Base-by-base conservation (phyloP, 768 basidiomycete species). In the Russula foetens region DNA sequence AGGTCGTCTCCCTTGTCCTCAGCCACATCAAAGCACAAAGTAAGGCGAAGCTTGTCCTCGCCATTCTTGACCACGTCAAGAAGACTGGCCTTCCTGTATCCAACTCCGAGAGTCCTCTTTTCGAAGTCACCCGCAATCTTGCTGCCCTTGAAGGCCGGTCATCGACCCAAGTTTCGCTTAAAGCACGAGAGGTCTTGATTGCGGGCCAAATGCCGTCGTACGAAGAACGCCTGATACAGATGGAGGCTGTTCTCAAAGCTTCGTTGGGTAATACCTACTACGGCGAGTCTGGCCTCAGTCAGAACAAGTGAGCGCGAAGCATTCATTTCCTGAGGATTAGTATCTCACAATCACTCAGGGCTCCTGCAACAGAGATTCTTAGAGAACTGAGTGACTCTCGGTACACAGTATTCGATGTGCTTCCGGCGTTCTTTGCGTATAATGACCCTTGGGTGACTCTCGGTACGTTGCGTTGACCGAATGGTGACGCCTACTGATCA, bases 121-220 rank as follows among this genome's bases (percentile, higher is more conserved):
- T 85, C 71, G 79, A 86, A 60, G 88, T 90, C 26, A 76, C 97
- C 60, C 86, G 86, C 68, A 84, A 82, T 48, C 82, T 98, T 41
- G 91, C 95, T 54, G 81, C 82, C 33, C 80, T 98, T 38, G 96
- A 98, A 74, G 87, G 91, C 50, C 90, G 93, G 69, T 92, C 92
- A 7, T 96, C 95, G n/a, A 90, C 85, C 31, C 79, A 86, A 57
- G 95, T 98, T 38, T 82, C 95, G 3, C 75, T 99, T 64, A 98
- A 96, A 74, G 97, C 97, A 44, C 90, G 97, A 48, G 97, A 99
- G 76, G 97, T 97, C 7, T 81, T 98, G 49, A 98, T 99, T 69
- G 81, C 92, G 33, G 92, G 91, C 49, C 92, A 96, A 71, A 89
- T 99, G 83, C 97, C 97, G 6, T 96, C 94, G 15, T 96, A 92